Conservation (phyloP, 2,329 filamentous ascomycete species). For the Chaetomium sp. region DNA sequence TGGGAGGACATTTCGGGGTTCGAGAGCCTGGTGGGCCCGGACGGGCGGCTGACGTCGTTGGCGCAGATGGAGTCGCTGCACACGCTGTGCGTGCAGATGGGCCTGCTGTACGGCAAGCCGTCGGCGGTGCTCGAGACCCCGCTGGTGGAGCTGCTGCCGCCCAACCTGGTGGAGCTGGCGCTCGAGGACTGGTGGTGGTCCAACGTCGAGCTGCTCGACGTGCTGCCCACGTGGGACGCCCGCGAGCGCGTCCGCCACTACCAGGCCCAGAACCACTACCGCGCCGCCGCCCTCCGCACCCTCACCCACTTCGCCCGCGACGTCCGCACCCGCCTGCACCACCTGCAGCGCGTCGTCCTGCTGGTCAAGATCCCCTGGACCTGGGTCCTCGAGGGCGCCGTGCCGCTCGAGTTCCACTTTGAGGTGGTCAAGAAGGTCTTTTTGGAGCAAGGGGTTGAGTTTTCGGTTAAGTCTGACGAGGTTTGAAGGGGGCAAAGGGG, state of each 20-base stretch:
- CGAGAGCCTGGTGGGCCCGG: constrained; percentile 31
- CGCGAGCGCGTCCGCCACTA: constrained; percentile 31
- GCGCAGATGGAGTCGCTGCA: constrained; percentile 29
- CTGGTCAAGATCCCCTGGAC: constrained; percentile 35
- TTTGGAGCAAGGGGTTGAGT: constrained; percentile 29
- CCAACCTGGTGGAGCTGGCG: constrained; percentile 34
- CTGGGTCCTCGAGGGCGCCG: constrained; percentile 31
- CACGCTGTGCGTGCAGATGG: constrained; percentile 35
- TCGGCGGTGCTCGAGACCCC: constrained; percentile 22
- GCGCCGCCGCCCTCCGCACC: constrained; percentile 28
- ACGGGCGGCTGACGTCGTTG: constrained; percentile 34
- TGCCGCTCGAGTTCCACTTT: constrained; percentile 34
- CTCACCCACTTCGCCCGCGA: constrained; percentile 31
- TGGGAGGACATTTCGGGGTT: constrained; percentile 34
- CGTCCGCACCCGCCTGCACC: constrained; percentile 21
- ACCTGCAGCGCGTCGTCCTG: constrained; percentile 32
- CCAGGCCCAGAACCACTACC: constrained; percentile 28
- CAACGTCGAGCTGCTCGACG: constrained; percentile 26
- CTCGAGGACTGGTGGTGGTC: constrained; percentile 39
- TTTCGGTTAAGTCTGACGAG: constrained; percentile 32
- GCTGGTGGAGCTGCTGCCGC: constrained; percentile 34
- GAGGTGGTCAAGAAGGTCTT: constrained; percentile 26
- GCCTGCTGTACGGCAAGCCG: constrained; percentile 30
- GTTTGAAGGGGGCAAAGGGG: background rate
- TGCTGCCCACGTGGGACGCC: constrained; percentile 27